Evolutionary conservation across 1,139 yeast genomes (phyloP), one percentile per base, ranked within the genome.

Genomic region (Candida labiduridarum): DNA sequence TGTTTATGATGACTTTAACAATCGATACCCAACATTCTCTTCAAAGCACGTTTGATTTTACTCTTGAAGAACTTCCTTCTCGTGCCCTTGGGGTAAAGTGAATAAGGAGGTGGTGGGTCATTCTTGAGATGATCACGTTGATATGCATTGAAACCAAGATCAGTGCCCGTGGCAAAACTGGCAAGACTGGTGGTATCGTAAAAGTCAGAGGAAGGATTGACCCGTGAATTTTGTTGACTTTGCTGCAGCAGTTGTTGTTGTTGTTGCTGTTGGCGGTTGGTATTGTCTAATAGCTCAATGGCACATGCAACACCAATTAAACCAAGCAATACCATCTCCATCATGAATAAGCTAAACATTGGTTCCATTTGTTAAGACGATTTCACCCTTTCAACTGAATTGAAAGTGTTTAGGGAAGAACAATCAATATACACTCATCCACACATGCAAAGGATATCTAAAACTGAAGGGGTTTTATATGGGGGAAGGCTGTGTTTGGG

Each of bases 91-190:
- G 41, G 41, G 14, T 38, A 38, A 19, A 38, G 27, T 4, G 45
- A 34, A 35, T 43, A 43, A 9, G 45, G 45, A 10, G 45, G 45
- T 19, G 45, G 45, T 14, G 41, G 41, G 11, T 38, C 41, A 19
- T 22, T 19, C 15, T 38, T 38, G 16, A 12, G 11, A 8, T 33
- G 33, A 22, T 25, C 45, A 31, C 6, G 14, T 16, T n/a, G 16
- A n/a, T n/a, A 25, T 19, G 29, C 12, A 5, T 19, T 18, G 12
- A n/a, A 16, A 5, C 12, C 8, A n/a, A 31, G 25, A 19, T 19
- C 40, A 25, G 22, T 19, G 19, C 19, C 35, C 7, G 29, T 16
- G 6, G 10, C 27, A 11, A 42, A 30, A 14, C 41, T 38, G 3
- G 41, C 22, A 16, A 38, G 41, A 10, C 14, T 22, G 5, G 29